Base-by-base conservation (phyloP, 495 filamentous ascomycete species). In the Talaromyces thailandensis region DNA sequence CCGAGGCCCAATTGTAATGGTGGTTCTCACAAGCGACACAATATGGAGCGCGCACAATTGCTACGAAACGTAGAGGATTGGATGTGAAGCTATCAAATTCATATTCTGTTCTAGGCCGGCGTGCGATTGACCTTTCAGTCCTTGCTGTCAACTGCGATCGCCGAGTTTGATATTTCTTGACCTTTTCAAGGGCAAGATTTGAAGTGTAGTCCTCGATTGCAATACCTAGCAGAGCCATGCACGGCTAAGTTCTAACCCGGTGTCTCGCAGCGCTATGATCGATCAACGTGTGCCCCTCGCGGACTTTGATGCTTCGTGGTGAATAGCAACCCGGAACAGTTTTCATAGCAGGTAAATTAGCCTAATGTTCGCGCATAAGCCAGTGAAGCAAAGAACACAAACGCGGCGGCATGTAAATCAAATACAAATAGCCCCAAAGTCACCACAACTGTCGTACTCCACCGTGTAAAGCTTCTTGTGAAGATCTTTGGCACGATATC, bases 381-480 rank as follows among this genome's bases (percentile, higher is more conserved):
- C 43, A 18, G 66, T 68, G 58, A 75, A 74, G 65, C 74, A 77
- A 26, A 67, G 68, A 61, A 69, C 76, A 66, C 75, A 75, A 40
- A 76, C 71, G 32, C 71, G 69, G 43, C 66, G 65, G 63, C 74
- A 76, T 21, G 70, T 73, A 56, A n/a, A 73, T 63, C 29, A 75
- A 61, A 51, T 77, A 76, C 18, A 77, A 56, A 60, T 77, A 72
- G 14, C 62, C 65, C 72, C 74, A 43, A 73, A 76, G 25, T 66
- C 66, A 35, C 65, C 60, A 64, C 75, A 78, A 12, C 52, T 70
- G 23, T 68, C 65, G 61, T 73, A 74, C 40, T 72, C 56, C 21
- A 58, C 67, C n/a, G 68, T 74, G 61, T 24, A 67, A 7, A 76
- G 69, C 35, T 69, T 70, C 16, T 65, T 32, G 60, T 71, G 73